Evolutionary conservation across 805 yeast species (phyloP), one percentile per base, ranked within the genome.

Genomic region (Candida palmyrensis): DNA sequence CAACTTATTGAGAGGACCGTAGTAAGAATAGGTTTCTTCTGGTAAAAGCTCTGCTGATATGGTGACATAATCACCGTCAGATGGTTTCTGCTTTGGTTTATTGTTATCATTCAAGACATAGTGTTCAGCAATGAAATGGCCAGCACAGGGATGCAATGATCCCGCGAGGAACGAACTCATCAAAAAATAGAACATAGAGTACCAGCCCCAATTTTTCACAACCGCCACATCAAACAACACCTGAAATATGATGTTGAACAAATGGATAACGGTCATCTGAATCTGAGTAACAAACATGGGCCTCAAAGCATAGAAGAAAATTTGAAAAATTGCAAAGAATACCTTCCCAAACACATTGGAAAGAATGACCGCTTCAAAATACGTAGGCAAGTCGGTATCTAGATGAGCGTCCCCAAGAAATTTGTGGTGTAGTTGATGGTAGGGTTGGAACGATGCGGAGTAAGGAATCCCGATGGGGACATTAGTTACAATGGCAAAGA

Each of bases 111-210:
- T 63, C 55, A 86, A 67, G 10, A 86, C 77, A 51, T 85, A 86
- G 55, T 88, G 97, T 53, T 88, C 97, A n/a, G 95, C 90, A 43
- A 88, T 85, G 59, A 88, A 88, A 61, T 88, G 97, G 14, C 96
- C 97, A 1, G 96, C 95, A 39, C 87, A 79, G 18, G 97, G 97
- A 51, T 88, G 97, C 51, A 85, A 66, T 0, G 95, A 84, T 2
- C 97, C 97, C 0, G 96, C 95, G 33, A 88, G 62, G 52, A 88
- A 85, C 0, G 94, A 80, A 25, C 89, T 79, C 55, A 82, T 62
- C 17, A 88, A 52, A 42, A 88, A 73, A 55, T 88, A 88, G 25
- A 62, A 51, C 26, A 83, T 55, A 0, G 92, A 58, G 38, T 77
- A 73, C 62, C 66, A 53, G 0, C 94, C 90, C 76, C 85, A 79